Evolutionary conservation across 2,329 filamentous ascomycete species (phyloP).

Genomic region (Botrytis squamosa): DNA sequence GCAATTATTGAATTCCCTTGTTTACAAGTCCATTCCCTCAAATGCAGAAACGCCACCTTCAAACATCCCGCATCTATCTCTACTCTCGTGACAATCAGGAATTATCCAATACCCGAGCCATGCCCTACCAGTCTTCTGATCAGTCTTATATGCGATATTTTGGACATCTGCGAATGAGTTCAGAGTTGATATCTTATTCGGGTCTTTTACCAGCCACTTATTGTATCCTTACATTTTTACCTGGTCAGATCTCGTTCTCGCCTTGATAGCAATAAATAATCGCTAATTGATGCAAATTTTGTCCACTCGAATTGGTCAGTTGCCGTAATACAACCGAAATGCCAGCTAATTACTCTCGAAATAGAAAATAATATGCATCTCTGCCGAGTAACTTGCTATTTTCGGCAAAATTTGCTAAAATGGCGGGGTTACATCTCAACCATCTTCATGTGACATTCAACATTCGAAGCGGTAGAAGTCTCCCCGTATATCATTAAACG

Average conservation of each 20-base stretch:
- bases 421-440: not conserved
- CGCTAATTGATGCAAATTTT: not conserved
- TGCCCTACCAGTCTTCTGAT: not conserved
- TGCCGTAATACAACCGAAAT: conserved; percentile 1
- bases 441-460: not conserved
- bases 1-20: conserved; percentile 1
- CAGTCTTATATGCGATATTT: not conserved
- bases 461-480: not conserved
- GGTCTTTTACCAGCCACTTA: conserved; percentile 12
- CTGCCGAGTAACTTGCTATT: conserved; percentile 1
- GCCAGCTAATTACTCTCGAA: conserved; percentile 7
- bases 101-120: not conserved
- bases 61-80: not conserved
- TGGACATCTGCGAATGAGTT: not conserved
- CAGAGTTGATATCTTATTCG: not conserved
- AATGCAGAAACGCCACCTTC: not conserved
- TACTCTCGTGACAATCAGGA: not conserved
- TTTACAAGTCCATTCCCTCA: not conserved
- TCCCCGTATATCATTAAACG: not conserved
- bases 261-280: not conserved
- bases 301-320: not conserved
- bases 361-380: conserved; percentile 5
- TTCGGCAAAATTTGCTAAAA: conserved; percentile 7
- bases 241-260: not conserved
- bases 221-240: conserved; percentile 1